Percentiles rank a stretch among this genome's conserved stretches.
These are phyloP conservation scores for Komagataella ulmi DNA, from an alignment of 805 yeast species.

Conservation along the genomic window DNA sequence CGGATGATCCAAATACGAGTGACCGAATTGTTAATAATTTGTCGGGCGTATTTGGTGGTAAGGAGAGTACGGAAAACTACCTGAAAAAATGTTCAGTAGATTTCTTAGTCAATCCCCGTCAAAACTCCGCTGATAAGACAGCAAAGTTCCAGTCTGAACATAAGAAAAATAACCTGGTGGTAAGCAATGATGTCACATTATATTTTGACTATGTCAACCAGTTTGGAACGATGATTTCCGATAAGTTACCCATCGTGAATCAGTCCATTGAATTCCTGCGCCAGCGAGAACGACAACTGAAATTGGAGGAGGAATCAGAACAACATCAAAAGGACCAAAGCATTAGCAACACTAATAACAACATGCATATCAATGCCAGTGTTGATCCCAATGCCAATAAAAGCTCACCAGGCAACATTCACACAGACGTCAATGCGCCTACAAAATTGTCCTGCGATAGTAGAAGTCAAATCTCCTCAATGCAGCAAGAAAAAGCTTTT, in stretches of 20 bases:
- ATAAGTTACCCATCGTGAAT: background rate
- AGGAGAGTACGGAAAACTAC: background rate
- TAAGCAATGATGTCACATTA: background rate
- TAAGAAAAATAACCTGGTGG: background rate
- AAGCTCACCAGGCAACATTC: background rate
- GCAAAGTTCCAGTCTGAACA: background rate
- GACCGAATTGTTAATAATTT: background rate
- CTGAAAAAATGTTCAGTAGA: background rate
- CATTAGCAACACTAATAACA: background rate
- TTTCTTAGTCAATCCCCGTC: background rate
- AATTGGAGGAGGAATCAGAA: background rate
- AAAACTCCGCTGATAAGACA: background rate
- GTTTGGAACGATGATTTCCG: background rate
- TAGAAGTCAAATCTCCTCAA: background rate
- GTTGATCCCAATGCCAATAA: background rate
- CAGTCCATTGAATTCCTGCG: background rate
- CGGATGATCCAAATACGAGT: background rate
- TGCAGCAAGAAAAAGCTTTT: background rate
- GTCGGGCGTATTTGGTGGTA: background rate
- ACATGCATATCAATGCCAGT: background rate
- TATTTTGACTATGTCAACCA: background rate
- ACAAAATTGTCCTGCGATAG: no score
- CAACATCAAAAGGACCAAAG: background rate
- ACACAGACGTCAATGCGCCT: background rate
- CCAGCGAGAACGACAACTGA: background rate